Evolutionary conservation across 805 yeast genomes (phyloP), one percentile per base, ranked within the genome.

Genomic region (Lachancea sp.): DNA sequence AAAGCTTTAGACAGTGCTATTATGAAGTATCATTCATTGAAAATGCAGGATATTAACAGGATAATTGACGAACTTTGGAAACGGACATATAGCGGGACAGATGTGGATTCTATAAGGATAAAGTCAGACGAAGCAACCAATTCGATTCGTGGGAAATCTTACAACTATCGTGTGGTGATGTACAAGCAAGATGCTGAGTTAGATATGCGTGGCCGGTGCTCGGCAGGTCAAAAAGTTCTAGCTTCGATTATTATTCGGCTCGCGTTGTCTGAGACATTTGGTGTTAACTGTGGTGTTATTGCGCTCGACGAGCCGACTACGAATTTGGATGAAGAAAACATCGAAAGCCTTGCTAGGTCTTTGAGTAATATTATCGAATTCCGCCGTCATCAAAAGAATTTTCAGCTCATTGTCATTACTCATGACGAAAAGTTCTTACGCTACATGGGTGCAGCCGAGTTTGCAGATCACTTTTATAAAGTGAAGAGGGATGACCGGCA

Each of bases 281-380:
- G 98, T 6, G 72, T 80, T 1, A 86, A 84, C 56, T 90, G 96
- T 67, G 98, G 98, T 36, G 83, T 92, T 63, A 86, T 92, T 51
- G 95, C 97, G 0, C 69, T 92, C 29, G 99, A 92, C 63, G 99
- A 92, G 64, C 99, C 99, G 7, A 92, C 99, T 0, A 92, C 98
- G 0, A 92, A 92, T 54, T 69, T 92, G 42, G 99, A 92, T 62
- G 77, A 75, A 36, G 96, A 84, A 44, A 92, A 92, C 55, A 78
- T 89, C 38, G 94, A 83, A 51, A 78, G 95, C 28, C 71, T 92
- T 45, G 98, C 97, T 0, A 75, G 71, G 48, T 80, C 96, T 1
- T 68, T 92, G 49, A 75, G 79, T 45, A 72, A 71, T 36, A 85
- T 92, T 39, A 86, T 92, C 43, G 81, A 78, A 29, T 63, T 78